Evolutionary conservation across 345 rosid genomes (phyloP), one percentile per base, ranked within the genome.

Genomic region (Ricinus communis): DNA sequence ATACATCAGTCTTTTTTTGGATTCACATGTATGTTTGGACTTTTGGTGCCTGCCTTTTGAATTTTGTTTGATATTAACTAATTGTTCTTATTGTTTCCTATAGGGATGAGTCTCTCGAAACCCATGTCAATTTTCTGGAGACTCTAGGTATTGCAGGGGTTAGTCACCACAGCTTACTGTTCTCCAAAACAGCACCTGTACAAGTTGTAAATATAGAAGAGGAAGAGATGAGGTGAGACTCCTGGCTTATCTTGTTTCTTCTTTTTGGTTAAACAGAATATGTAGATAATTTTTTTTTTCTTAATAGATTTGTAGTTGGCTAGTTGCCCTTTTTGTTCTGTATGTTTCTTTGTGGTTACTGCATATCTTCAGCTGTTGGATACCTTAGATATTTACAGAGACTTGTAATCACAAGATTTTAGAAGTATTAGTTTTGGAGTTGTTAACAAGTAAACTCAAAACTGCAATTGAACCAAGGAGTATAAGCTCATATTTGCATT

Each of bases 141-240:
- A 87, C 91, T 22, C 84, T 82, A 22, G 96, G 97, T 15, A 90
- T 95, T 66, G 97, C 96, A n/a, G 99, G 99, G 71, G 91, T 95
- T 54, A 95, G 99, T 74, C 89, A 95, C 72, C 99, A 95, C 77
- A 95, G 96, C 75, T 77, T 95, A 69, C 91, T 95, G 61, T 92
- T 90, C 87, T 95, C 99, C 33, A 95, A 92, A 82, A 80, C 91
- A 25, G 88, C 90, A 73, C 93, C 90, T 24, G 82, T 84, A 38
- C 88, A 85, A 76, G 86, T 79, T 43, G 86, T 74, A 59, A 85
- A 80, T 18, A 85, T 85, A 74, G 97, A 90, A 19, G 91, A 78
- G 27, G 86, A 82, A 72, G 88, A 77, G 54, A 77, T 71, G 66
- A 82, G 97, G 97, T 92, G 57, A 82, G 63, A 45, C 19, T 60